Base-by-base conservation (phyloP, 2,329 filamentous ascomycete species). In the Aaosphaeria arxii region DNA sequence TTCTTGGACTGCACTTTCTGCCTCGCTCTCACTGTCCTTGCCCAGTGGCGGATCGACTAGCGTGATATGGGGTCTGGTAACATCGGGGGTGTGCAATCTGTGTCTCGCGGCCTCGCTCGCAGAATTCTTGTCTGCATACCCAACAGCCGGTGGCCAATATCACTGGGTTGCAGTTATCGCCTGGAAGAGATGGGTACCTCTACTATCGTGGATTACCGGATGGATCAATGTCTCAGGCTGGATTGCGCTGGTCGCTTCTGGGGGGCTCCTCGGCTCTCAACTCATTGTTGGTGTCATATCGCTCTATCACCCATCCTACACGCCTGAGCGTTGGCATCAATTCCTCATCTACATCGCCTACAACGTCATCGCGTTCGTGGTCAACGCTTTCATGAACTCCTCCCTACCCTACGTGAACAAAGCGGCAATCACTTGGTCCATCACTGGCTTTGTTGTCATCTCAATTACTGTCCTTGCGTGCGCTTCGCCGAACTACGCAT, bases 151-250 rank as follows among this genome's bases (percentile, higher is more conserved):
- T 6, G 53, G 52, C 4, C 51, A 54, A 24, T 89, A 89, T 55
- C 84, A 89, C 62, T 89, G 86, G 86, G 86, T 85, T 3, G 84
- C 86, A 46, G 75, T 82, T 44, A 72, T 89, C 52, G 77, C 80
- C 31, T 85, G 83, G 75, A 75, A 77, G 49, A 71, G 69, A 47
- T 86, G 78, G 75, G 79, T 81, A 13, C 81, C 83, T 0, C 72
- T 82, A 30, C 77, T 88, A 7, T 85, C 83, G 42, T 89, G 85
- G 74, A 79, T 84, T 42, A 88, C 85, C 0, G 86, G 86, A 30
- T 89, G 86, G 85, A 87, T 85, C 65, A 86, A 85, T 57, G 80
- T 84, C 35, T 83, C 83, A n/a, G 86, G 85, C 11, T 89, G 86
- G 84, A 83, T 88, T 31, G 69, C 69, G 4, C 69, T 89, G 45